Conservation (phyloP, 2,329 filamentous ascomycete genomes). For the Lithohypha guttulata region DNA sequence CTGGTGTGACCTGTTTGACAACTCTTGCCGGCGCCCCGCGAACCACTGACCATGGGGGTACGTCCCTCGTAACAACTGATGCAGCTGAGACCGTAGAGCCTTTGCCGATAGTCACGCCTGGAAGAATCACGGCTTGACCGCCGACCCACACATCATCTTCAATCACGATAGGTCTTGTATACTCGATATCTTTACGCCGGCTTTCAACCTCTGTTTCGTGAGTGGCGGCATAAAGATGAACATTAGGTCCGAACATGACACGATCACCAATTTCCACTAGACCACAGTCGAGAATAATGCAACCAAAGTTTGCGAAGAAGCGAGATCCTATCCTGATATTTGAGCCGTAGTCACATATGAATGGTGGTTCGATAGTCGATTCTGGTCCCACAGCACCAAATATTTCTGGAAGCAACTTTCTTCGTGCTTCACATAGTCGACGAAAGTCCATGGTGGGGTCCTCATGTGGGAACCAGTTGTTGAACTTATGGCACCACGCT, state of each 20-base stretch:
- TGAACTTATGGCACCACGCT: conserved; percentile 45
- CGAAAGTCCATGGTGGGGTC: conserved; percentile 32
- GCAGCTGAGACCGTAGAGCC: conserved; percentile 33
- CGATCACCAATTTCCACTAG: conserved; percentile 43
- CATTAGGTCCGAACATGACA: conserved; percentile 43
- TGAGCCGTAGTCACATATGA: conserved; percentile 53
- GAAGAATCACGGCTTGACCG: conserved; percentile 35
- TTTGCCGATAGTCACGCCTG: conserved; percentile 32
- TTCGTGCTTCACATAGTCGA: conserved; percentile 31
- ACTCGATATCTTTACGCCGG: conserved; percentile 40
- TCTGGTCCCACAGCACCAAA: conserved; percentile 38
- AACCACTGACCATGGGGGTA: conserved; percentile 29
- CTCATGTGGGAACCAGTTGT: conserved; percentile 40
- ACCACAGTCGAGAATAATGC: conserved; percentile 39
- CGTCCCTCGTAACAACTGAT: conserved; percentile 31
- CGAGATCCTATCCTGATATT: conserved; percentile 51
- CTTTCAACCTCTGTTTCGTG: conserved; percentile 42
- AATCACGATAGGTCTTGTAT: conserved; percentile 38
- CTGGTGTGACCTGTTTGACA: conserved; percentile 19
- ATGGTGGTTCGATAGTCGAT: conserved; percentile 31
- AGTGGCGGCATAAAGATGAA: conserved; percentile 42
- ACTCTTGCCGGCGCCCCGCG: conserved; percentile 30
- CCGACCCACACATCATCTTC: conserved; percentile 41
- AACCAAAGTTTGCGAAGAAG: conserved; percentile 44
- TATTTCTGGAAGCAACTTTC: conserved; percentile 41